Evolutionary conservation across 306 rosid species (phyloP).

Genomic region (Begonia fuchsioides): DNA sequence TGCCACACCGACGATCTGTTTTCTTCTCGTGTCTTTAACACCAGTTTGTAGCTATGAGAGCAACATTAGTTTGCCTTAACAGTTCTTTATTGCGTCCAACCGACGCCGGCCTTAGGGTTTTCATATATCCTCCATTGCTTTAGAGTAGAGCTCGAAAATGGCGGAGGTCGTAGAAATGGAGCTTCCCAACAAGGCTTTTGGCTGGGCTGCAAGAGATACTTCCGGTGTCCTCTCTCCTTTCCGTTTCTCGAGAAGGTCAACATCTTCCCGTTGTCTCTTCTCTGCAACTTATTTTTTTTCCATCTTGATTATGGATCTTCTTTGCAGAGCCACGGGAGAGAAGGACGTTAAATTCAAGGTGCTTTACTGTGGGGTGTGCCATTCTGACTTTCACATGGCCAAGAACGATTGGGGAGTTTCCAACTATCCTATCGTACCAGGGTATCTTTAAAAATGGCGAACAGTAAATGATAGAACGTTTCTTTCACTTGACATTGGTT

Average conservation of each 20-base stretch:
- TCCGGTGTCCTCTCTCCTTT: constrained; percentile 20
- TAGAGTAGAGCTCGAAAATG: not conserved
- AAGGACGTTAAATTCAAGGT: constrained; percentile 10
- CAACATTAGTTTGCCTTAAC: no score
- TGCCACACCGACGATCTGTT: no score
- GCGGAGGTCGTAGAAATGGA: constrained; percentile 3
- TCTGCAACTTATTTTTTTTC: not conserved
- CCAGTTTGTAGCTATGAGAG: no score
- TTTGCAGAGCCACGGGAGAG: constrained; percentile 16
- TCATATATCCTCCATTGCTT: no score
- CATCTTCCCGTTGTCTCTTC: not conserved
- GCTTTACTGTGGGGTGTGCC: constrained; percentile 16
- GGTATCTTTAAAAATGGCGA: not conserved
- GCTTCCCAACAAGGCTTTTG: constrained; percentile 14
- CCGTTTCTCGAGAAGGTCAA: constrained; percentile 20
- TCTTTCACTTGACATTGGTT: not conserved
- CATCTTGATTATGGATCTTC: not conserved
- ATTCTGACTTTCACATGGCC: constrained; percentile 16
- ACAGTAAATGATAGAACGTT: not conserved
- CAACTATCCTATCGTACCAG: constrained; percentile 7
- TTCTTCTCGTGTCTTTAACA: no score
- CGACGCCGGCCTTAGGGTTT: no score
- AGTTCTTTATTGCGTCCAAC: no score
- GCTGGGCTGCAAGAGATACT: constrained; percentile 19
- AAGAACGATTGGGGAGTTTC: constrained; percentile 3